Conservation (phyloP, 176 grass and related monocot genomes). For the Musa acuminata region DNA sequence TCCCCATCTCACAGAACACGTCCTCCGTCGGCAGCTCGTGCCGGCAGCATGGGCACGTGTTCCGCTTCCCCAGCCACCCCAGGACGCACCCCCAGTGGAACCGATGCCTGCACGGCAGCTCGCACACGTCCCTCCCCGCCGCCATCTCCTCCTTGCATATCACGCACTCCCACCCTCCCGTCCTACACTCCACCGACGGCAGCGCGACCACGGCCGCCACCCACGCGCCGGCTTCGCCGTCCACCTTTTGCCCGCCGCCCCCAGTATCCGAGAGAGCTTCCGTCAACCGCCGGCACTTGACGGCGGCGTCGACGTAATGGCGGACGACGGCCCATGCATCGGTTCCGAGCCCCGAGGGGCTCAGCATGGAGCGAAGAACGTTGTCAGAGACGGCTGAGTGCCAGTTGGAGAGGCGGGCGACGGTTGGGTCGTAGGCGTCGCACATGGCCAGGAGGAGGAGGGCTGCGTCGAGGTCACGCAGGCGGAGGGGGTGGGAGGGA, state of each 20-base stretch:
- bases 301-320: background rate
- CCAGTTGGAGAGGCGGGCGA: conserved; percentile 25
- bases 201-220: conserved; percentile 39
- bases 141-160: conserved; percentile 84
- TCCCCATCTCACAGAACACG: conserved; percentile 44
- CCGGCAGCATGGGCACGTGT: conserved; percentile 92
- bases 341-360: conserved; percentile 38
- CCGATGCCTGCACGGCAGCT: conserved; percentile 59
- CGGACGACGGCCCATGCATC: background rate
- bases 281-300: background rate
- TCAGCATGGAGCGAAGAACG: conserved; percentile 35
- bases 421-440: conserved; percentile 43
- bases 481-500: conserved; percentile 32
- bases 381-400: conserved; percentile 43
- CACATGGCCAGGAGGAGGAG: conserved; percentile 88
- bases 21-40: conserved; percentile 65
- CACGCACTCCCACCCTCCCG: conserved; percentile 46
- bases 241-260: no score
- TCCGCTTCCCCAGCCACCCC: conserved; percentile 53
- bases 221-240: conserved; percentile 27
- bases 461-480: conserved; percentile 48
- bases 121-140: conserved; percentile 32
- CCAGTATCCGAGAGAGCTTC: background rate
- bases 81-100: conserved; percentile 84
- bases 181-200: conserved; percentile 12